Evolutionary conservation across 352 stramenopile genomes (phyloP), one percentile per base, ranked within the genome.

Genomic region (Globisporangium solare): DNA sequence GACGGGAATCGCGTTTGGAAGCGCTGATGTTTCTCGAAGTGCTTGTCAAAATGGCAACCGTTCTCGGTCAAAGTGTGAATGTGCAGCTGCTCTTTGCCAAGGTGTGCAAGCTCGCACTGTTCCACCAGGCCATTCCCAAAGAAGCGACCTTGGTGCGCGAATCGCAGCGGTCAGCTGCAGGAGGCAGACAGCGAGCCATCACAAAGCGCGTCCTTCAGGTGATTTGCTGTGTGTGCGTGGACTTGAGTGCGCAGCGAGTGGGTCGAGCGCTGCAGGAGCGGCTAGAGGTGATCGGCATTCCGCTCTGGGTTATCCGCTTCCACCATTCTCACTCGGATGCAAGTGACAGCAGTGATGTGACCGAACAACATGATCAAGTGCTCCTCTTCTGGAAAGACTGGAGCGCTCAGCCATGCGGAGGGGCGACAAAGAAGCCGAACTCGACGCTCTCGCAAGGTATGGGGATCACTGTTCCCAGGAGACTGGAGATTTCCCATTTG

Each of bases 201-300:
- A 58, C 66, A 11, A 81, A 78, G 37, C 69, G 71, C 14, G 24
- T 71, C 1, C 59, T 81, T 24, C 71, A 78, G 50, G 43, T 78
- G 2, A 52, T 70, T 11, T 80, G 68, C 46, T 80, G 66, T 39
- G 18, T 80, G 17, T 66, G 54, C 39, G 47, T 71, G 0, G 71
- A 80, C 27, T 69, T 62, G 39, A 58, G 61, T 6, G 59, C 69
- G 17, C 61, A 70, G 24, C 54, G 32, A 41, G 14, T 62, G 15
- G 59, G 68, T 58, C 46, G 50, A 1, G 59, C 52, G 0, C 68
- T 78, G 37, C 40, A 70, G 6, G 53, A 52, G 15, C 54, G 52
- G 1, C 51, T 81, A 1, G 49, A 64, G 43, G 27, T 47, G 0
- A 59, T 60, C 3, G 67, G 61, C 6, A n/a, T 76, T 21, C 64